These are phyloP conservation scores for Mayamaea pseudoterrestris DNA, from an alignment of 108 stramenopile genomes.

Conservation along the genomic window DNA sequence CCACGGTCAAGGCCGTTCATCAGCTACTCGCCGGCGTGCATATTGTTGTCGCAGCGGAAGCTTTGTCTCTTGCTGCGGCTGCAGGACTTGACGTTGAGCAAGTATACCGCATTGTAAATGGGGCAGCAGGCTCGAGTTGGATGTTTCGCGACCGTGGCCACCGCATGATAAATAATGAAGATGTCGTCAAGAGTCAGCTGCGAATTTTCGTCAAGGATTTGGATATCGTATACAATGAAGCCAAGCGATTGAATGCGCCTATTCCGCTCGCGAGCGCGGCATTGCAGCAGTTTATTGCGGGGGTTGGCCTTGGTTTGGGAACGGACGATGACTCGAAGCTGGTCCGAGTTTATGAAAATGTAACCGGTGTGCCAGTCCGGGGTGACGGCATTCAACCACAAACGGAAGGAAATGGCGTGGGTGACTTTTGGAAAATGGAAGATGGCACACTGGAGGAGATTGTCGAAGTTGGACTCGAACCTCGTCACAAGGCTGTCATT, in stretches of 20 bases:
- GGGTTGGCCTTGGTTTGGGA: slow-evolving; percentile 37
- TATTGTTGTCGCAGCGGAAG: slow-evolving; percentile 57
- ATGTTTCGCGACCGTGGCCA: slow-evolving; percentile 68
- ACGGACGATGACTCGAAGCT: slow-evolving; percentile 61
- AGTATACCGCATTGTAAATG: slow-evolving; percentile 59
- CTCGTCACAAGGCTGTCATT: slow-evolving; percentile 28
- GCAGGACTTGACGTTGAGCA: slow-evolving; percentile 57
- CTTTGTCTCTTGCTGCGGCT: slow-evolving; percentile 51
- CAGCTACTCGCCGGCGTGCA: slow-evolving; percentile 73
- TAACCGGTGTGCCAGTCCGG: slow-evolving; percentile 42
- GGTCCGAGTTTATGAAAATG: slow-evolving; percentile 57
- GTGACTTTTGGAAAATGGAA: slow-evolving; percentile 31
- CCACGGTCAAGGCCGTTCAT: slow-evolving; percentile 66
- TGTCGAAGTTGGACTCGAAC: slow-evolving; percentile 46
- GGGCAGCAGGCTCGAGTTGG: slow-evolving; percentile 64
- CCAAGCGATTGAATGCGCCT: slow-evolving; percentile 35
- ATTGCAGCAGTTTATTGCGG: slow-evolving; percentile 59
- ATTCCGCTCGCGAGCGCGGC: slow-evolving; percentile 53
- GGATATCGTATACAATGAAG: slow-evolving; percentile 61
- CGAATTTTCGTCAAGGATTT: slow-evolving; percentile 73
- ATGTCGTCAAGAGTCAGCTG: slow-evolving; percentile 35
- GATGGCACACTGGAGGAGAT: slow-evolving; percentile 41
- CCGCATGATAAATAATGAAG: slow-evolving; percentile 35
- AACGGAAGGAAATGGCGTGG: slow-evolving; percentile 30
- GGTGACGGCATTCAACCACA: not conserved